Evolutionary conservation across 352 stramenopile genomes (phyloP).

Genomic region (Phytophthora fragariaefolia): DNA sequence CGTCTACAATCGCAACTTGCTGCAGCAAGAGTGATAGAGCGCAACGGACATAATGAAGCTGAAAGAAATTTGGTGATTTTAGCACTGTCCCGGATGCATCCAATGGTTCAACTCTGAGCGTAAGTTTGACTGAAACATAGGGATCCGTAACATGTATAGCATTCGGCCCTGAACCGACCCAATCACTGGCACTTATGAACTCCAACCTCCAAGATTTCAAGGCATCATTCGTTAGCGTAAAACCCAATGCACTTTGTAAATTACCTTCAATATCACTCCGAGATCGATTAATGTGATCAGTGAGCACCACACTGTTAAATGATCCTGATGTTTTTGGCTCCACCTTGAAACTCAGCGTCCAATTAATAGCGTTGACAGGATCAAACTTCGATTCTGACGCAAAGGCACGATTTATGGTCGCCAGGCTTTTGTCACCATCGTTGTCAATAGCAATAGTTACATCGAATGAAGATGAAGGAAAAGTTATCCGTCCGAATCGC

Average conservation of each 20-base stretch:
- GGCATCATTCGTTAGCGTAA: neutral
- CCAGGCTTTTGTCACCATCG: slow-evolving; percentile 2
- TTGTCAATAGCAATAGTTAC: slow-evolving; percentile 12
- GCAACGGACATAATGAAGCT: slow-evolving; percentile 26
- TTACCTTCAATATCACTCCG: slow-evolving; percentile 4
- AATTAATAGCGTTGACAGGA: slow-evolving; percentile 27
- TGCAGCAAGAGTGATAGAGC: slow-evolving; percentile 28
- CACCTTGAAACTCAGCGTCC: slow-evolving; percentile 22
- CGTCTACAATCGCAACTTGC: slow-evolving; percentile 22
- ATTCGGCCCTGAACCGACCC: slow-evolving; percentile 2
- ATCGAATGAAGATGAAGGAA: slow-evolving; percentile 8
- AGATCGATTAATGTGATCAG: neutral
- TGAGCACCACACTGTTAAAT: slow-evolving; percentile 4
- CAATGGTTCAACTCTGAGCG: slow-evolving; percentile 12
- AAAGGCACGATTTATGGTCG: neutral
- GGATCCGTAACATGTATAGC: neutral
- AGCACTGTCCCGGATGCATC: slow-evolving; percentile 13
- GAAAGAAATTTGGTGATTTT: slow-evolving; percentile 25
- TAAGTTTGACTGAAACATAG: slow-evolving; percentile 25
- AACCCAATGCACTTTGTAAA: slow-evolving; percentile 10
- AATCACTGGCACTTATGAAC: slow-evolving; percentile 15
- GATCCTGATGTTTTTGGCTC: neutral
- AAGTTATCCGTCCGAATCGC: slow-evolving; percentile 17
- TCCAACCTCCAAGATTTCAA: neutral
- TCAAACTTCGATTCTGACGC: slow-evolving; percentile 9